phyloP scores from a whole-genome alignment of 345 rosid species.

The Mallotus nudiflorus region DNA sequence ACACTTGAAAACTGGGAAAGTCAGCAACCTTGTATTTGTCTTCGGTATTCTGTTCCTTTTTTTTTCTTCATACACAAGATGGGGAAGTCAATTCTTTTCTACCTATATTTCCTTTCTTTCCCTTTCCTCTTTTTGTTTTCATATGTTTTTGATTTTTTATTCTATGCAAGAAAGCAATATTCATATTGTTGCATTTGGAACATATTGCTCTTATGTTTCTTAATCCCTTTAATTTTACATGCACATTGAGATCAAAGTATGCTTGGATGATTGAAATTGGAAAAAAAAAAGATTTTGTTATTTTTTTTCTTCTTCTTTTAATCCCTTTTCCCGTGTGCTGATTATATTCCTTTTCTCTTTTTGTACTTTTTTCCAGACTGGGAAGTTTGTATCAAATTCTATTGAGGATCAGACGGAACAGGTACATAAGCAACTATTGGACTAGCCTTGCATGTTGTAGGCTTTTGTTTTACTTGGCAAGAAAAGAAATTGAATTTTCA shows the following conservation, averaged over 20 bases:
- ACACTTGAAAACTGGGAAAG: neutral
- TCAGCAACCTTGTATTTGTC: neutral
- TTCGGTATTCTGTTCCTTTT: neutral
- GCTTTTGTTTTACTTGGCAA: neutral
- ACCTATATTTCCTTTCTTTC: too few relatives aligned
- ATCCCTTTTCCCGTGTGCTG: conserved; percentile 1
- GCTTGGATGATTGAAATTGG: conserved; percentile 3
- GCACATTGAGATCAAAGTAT: neutral
- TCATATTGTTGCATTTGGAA: neutral
- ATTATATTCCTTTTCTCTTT: conserved; percentile 15
- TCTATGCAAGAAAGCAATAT: neutral
- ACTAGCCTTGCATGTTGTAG: neutral
- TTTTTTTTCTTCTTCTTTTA: neutral
- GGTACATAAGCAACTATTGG: conserved; percentile 41
- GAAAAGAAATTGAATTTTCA: neutral
- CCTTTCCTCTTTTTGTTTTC: too few relatives aligned
- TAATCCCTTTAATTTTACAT: neutral
- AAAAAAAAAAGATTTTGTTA: too few relatives aligned
- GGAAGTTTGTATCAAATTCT: conserved; percentile 62
- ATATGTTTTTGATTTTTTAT: too few relatives aligned
- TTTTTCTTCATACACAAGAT: too few relatives aligned
- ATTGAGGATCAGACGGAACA: conserved; percentile 88
- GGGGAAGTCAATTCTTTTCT: neutral
- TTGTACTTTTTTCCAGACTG: conserved; percentile 51
- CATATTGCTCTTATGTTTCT: neutral